Percentiles rank a stretch among this genome's conserved stretches.
Evolutionary conservation across 345 rosid species (phyloP).

Genomic region (Gossypium australe): DNA sequence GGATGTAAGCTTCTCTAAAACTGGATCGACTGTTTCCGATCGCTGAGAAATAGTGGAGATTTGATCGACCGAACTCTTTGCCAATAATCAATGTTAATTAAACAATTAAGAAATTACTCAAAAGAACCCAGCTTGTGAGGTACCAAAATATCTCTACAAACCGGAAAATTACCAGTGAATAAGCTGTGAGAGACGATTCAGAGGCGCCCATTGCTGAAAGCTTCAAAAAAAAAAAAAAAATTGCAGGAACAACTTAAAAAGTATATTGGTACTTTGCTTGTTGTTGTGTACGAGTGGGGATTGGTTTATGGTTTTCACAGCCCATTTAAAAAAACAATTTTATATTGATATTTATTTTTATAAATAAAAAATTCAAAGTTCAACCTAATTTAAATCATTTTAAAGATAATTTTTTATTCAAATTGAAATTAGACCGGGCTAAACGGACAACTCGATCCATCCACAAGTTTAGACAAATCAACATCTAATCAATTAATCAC

Average conservation of each 20-base stretch:
- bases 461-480: too few species aligned
- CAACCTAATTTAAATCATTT: too few species aligned
- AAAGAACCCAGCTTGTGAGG: not conserved
- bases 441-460: too few species aligned
- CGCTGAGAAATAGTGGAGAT: constrained; percentile 75
- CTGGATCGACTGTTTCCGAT: constrained; percentile 52
- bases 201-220: constrained; percentile 25
- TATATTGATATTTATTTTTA: too few species aligned
- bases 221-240: not conserved
- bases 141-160: not conserved
- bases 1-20: constrained; percentile 68
- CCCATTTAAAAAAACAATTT: too few species aligned
- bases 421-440: too few species aligned
- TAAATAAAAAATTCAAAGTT: too few species aligned
- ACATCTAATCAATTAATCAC: too few species aligned
- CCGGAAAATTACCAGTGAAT: constrained; percentile 37
- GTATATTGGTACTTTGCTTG: too few species aligned
- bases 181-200: constrained; percentile 36
- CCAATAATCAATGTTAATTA: not conserved
- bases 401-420: too few species aligned
- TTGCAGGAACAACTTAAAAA: not conserved
- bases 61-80: constrained; percentile 44
- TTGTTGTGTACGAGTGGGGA: too few species aligned
- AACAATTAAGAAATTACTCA: not conserved
- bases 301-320: too few species aligned